phyloP scores from a whole-genome alignment of 768 basidiomycete species.

The Mycena leptocephala region DNA sequence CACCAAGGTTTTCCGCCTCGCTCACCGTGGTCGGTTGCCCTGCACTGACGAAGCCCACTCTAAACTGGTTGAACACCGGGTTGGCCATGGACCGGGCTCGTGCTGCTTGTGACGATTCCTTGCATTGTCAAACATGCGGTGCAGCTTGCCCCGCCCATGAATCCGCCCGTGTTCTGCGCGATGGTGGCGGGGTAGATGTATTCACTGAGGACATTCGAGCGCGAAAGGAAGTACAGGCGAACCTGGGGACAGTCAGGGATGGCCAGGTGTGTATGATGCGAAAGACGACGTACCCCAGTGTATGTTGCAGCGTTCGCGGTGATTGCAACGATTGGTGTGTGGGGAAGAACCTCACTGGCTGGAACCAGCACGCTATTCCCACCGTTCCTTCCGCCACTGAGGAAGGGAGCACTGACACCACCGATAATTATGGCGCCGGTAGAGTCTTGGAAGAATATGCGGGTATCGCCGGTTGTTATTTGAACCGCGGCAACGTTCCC shows the following conservation, averaged over 20 bases:
- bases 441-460: neutral
- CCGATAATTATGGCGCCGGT: neutral
- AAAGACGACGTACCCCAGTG: constrained; percentile 8
- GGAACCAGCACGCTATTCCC: neutral
- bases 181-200: no score
- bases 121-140: neutral
- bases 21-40: no score
- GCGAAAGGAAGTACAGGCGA: constrained; percentile 10
- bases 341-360: constrained; percentile 13
- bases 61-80: no score
- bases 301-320: constrained; percentile 9
- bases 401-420: neutral
- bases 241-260: neutral
- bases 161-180: neutral
- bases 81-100: constrained; percentile 10
- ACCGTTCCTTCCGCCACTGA: neutral
- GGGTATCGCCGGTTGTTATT: no score
- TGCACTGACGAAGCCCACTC: no score
- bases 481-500: no score
- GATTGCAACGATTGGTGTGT: constrained; percentile 15
- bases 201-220: constrained; percentile 10
- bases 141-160: constrained; percentile 6
- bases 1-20: no score
- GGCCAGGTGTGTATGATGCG: neutral
- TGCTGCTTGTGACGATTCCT: neutral